Conservation (phyloP, 2,329 filamentous ascomycete genomes). For the Fusarium virguliforme region DNA sequence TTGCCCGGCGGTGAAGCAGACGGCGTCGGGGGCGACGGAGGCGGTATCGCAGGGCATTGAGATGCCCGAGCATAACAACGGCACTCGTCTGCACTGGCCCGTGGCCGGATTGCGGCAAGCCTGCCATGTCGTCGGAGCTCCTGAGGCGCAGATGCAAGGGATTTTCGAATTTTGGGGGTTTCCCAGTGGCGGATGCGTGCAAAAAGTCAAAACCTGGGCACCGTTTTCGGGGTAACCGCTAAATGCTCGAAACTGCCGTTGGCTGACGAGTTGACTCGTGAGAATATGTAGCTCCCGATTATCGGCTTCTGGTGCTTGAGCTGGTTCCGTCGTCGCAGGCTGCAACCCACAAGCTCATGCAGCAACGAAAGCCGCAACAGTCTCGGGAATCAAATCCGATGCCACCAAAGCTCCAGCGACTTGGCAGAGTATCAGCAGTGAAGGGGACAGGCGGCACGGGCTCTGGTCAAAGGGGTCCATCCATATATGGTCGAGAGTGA, state of each 20-base stretch:
- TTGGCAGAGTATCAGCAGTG: slow-evolving; percentile 1
- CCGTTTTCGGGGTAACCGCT: background rate
- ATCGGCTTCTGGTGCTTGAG: slow-evolving; percentile 16
- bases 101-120: slow-evolving; percentile 51
- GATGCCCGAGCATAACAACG: slow-evolving; percentile 62
- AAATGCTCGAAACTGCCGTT: background rate
- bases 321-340: slow-evolving; percentile 13
- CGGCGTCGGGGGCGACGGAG: slow-evolving; percentile 68
- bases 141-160: background rate
- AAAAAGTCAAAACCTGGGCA: slow-evolving; percentile 13
- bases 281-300: slow-evolving; percentile 2
- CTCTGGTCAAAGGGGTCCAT: slow-evolving; percentile 15
- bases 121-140: slow-evolving; percentile 31
- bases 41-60: slow-evolving; percentile 60
- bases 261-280: background rate
- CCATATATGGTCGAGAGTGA: slow-evolving; percentile 14
- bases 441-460: slow-evolving; percentile 1
- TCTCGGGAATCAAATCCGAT: slow-evolving; percentile 21
- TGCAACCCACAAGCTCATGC: slow-evolving; percentile 27
- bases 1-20: slow-evolving; percentile 58
- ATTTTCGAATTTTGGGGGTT: background rate
- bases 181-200: slow-evolving; percentile 9
- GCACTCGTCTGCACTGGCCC: slow-evolving; percentile 68
- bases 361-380: background rate
- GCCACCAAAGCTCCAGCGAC: slow-evolving; percentile 2